Base-by-base conservation (phyloP, 495 filamentous ascomycete genomes). In the Neurospora africana region DNA sequence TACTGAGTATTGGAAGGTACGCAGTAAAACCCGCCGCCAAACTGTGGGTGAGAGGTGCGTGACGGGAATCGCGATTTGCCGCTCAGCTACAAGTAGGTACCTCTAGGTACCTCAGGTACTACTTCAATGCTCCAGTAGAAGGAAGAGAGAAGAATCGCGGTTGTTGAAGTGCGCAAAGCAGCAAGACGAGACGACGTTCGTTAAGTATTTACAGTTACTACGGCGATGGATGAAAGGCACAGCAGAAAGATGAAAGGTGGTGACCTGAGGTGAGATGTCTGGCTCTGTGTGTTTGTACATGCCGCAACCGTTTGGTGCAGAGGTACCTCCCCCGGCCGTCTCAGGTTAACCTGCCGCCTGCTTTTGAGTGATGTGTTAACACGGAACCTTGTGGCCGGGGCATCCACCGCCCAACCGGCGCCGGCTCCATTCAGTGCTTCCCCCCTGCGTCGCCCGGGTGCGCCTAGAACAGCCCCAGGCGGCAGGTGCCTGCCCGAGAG, bases 321-420 rank as follows among this genome's bases (percentile, higher is more conserved):
- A 65, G 13, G 53, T 65, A 33, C 27, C 33, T 19, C 53, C 53
- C n/a, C n/a, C n/a, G n/a, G n/a, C n/a, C n/a, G n/a, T 65, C 4
- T 65, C 27, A 8, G 15, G 53, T 9, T 17, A 65, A 65, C 53
- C 53, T 65, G 53, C 53, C 21, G n/a, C 7, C 47, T 61, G 53
- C 53, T 65, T 65, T 65, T 65, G 53, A 65, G 53, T 65, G 53
- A 65, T 65, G 53, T 65, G 53, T 65, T 65, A 65, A 65, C 53
- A 65, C 53, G 53, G 53, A 33, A 65, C 53, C 53, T 65, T 27
- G 53, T 27, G 53, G 53, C 53, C 53, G 53, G 53, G 27, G 53
- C 53, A 65, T 65, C 53, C 53, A 65, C 53, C 53, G 53, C 53
- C 53, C 15, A 65, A 65, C 27, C 53, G 53, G 53, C 53, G 53